Evolutionary conservation across 129 eudicot genomes (phyloP), one percentile per base, ranked within the genome.

Genomic region (Chrysanthemum lavandulifolium): DNA sequence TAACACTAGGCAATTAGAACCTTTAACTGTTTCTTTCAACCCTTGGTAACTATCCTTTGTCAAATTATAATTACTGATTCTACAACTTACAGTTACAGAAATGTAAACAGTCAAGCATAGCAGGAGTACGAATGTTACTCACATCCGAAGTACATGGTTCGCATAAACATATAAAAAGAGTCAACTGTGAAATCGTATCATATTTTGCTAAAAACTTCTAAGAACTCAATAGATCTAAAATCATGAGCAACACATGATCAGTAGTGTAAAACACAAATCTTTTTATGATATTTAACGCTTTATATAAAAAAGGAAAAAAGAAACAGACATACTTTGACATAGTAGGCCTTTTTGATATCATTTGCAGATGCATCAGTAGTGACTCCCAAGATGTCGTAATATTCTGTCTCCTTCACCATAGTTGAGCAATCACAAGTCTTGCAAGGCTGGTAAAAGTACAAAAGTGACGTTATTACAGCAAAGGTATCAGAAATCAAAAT

Each of bases 271-370:
- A 8, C 18, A 59, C 67, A 59, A 19, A 50, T 59, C 40, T 36
- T 43, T 47, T 47, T 61, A 60, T 60, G 67, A 50, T 31, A 31
- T 36, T 36, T 63, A 53, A 50, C 29, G 13, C 6, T 73, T 68
- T 61, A 13, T 16, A 33, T 12, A 18, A 78, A 7, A 40, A 70
- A 62, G 9, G 21, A 19, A 40, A 45, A 23, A n/a, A 61, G 76
- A 33, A 64, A 23, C 56, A 66, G 65, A 33, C 84, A 31, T 61
- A 82, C 92, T 93, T 91, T 88, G 59, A 84, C 57, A 72, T 91
- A 88, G 84, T 91, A 91, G 68, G 96, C 97, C 86, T 88, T 91
- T 82, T 86, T 91, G 10, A 91, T 88, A 33, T 91, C 96, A 2
- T 85, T 74, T 16, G 85, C 16, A 19, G 90, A 78, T 16, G 97